Base-by-base conservation (phyloP, 2,329 filamentous ascomycete species). In the Fusarium sororula region DNA sequence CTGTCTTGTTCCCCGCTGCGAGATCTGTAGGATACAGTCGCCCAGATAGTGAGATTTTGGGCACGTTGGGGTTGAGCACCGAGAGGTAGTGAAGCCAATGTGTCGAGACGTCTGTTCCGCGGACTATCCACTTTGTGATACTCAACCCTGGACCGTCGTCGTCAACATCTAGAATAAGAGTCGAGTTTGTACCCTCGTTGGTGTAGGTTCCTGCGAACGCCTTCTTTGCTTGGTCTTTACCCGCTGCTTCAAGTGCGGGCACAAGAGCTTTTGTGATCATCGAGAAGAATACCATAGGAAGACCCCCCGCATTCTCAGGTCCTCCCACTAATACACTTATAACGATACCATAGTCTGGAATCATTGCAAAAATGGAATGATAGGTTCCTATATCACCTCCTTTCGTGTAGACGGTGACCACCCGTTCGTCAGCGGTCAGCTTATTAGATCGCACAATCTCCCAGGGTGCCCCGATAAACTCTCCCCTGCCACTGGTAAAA, bases 391-490 rank as follows among this genome's bases (percentile, higher is more conserved):
- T 14, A 0, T 63, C 64, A 0, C 66, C 66, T 5, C 48, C 64
- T 24, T 68, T 68, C 5, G 66, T 68, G 39, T 68, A 69, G 8
- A 68, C 48, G 14, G 47, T 59, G 8, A 69, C 50, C 12, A 68
- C 20, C 3, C 63, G 48, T 35, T 68, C 37, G 17, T 68, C 66
- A 3, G 41, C 12, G 0, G 67, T 70, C 28, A 69, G 35, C 9
- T 64, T 70, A 26, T 69, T 45, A 5, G 67, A 70, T 7, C 67
- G 65, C 17, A 57, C n/a, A 14, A 69, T 70, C 13, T 69, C 67
- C 67, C 65, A 70, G 0, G 67, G 67, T 0, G 58, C 58, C 0
- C 67, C 67, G 6, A 70, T 18, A 7, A 50, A 70, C 17, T 48
- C 14, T 2, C 65, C 67, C 3, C 51, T 20, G 0, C 50, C 48